phyloP scores from a whole-genome alignment of 2,329 filamentous ascomycete genomes.

The Curvularia lunata region DNA sequence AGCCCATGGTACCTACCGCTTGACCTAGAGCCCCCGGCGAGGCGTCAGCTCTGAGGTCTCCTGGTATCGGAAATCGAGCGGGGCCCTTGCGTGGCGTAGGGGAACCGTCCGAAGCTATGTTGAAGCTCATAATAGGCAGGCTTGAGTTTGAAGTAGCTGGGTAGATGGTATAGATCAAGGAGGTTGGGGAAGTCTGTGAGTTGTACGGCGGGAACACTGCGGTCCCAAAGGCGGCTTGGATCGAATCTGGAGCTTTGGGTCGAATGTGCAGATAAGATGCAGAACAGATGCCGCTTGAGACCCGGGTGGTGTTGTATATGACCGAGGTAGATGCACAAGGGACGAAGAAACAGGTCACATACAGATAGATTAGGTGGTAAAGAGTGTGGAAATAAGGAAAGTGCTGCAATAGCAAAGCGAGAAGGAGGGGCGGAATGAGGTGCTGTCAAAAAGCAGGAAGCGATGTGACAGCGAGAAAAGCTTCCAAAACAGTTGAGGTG shows the following conservation, averaged over 20 bases:
- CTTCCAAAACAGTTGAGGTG: slow-evolving; percentile 14
- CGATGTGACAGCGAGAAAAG: slow-evolving; percentile 18
- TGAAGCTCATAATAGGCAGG: slow-evolving; percentile 44
- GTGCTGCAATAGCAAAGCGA: slow-evolving; percentile 25
- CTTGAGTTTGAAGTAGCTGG: slow-evolving; percentile 20
- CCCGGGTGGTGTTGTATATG: slow-evolving; percentile 45
- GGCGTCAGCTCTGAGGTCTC: slow-evolving; percentile 43
- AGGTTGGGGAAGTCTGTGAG: slow-evolving; percentile 26
- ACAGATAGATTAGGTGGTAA: slow-evolving; percentile 31
- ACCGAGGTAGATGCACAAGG: slow-evolving; percentile 46
- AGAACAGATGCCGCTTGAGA: slow-evolving; percentile 34
- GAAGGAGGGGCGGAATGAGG: slow-evolving; percentile 13
- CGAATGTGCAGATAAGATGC: slow-evolving; percentile 48
- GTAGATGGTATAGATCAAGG: slow-evolving; percentile 44
- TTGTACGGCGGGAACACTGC: slow-evolving; percentile 10
- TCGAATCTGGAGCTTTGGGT: slow-evolving; percentile 30
- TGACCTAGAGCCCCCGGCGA: slow-evolving; percentile 45
- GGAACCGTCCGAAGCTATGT: slow-evolving; percentile 51
- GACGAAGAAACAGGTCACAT: slow-evolving; percentile 33
- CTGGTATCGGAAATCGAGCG: slow-evolving; percentile 37
- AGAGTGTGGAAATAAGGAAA: slow-evolving; percentile 22
- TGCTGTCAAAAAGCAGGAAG: slow-evolving; percentile 19
- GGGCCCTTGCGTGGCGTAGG: slow-evolving; percentile 50
- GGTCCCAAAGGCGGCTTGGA: slow-evolving; percentile 8
- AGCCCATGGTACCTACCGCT: slow-evolving; percentile 41